Conservation (phyloP, 176 grass and related monocot species). For the Lolium rigidum region DNA sequence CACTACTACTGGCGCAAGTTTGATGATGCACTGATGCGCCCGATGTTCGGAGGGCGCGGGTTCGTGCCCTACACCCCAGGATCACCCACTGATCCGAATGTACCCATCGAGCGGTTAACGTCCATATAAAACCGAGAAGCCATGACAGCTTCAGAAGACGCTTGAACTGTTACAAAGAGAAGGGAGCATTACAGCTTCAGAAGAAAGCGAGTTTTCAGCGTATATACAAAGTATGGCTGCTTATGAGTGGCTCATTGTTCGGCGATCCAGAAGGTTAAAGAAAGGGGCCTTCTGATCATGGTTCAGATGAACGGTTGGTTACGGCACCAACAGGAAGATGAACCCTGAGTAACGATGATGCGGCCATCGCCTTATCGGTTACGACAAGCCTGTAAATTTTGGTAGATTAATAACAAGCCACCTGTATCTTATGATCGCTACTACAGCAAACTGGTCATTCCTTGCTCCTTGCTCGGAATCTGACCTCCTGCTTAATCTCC, state of each 20-base stretch:
- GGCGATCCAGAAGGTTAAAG: constrained; percentile 29
- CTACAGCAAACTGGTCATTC: neutral
- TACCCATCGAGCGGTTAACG: constrained; percentile 41
- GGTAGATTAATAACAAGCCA: constrained; percentile 43
- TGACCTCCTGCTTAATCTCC: neutral
- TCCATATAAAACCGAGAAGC: neutral
- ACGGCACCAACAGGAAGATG: constrained; percentile 19
- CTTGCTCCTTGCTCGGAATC: neutral
- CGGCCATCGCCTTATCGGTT: neutral
- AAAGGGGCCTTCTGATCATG: constrained; percentile 10
- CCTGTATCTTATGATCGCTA: constrained; percentile 21
- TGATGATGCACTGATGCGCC: constrained; percentile 90
- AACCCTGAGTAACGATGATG: constrained; percentile 24
- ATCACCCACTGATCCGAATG: constrained; percentile 71
- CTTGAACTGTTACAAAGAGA: constrained; percentile 5
- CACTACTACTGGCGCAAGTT: constrained; percentile 99
- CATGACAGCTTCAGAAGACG: neutral
- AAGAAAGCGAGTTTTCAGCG: neutral
- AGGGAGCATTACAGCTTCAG: neutral
- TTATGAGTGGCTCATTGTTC: constrained; percentile 28
- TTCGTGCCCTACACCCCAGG: constrained; percentile 83
- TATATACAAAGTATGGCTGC: constrained; percentile 6
- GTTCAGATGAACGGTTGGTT: constrained; percentile 38
- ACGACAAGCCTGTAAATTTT: constrained; percentile 55
- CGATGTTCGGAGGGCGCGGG: constrained; percentile 84